Evolutionary conservation across 2,329 filamentous ascomycete species (phyloP), one percentile per base, ranked within the genome.

Genomic region (Trichoderma endophyticum): DNA sequence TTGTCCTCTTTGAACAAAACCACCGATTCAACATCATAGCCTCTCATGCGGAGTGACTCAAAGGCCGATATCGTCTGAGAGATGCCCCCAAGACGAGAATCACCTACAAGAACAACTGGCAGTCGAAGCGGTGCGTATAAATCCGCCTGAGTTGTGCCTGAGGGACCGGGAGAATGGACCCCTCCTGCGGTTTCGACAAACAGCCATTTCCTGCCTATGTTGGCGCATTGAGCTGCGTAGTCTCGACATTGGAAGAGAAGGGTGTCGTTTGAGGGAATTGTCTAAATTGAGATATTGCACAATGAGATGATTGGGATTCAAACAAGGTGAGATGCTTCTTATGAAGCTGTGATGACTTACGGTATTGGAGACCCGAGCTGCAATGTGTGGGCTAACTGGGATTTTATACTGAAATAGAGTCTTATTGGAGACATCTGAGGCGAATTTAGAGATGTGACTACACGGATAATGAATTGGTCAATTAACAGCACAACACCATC

Each of bases 141-240:
- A 77, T 97, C 93, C 2, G 91, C 93, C 78, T 97, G 93, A 0
- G 91, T 89, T 2, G 86, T 91, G 11, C 93, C 92, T 43, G 91
- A 93, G 1, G 93, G 93, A 0, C 88, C 88, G 0, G 93, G 93
- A 0, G 93, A 95, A 73, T 95, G 90, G 0, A 95, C 92, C 1
- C 93, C 93, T 1, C 93, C 93, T 1, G 93, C 93, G 2, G 93
- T 96, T 79, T 97, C 93, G 60, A 96, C 84, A 61, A 97, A 86
- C 1, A 92, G 82, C 80, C 91, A 89, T n/a, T 87, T 87, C 60
- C 83, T 79, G 5, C 82, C 81, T 3, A 76, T 75, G 24, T 78
- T 76, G 4, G 86, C 84, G 69, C 83, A 84, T n/a, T 81, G 75
- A 7, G 80, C 78, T 1, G 86, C 82, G 70, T 85, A 82, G 1